Conservation (phyloP, 1,284 basidiomycete species). For the Ustilago shanxiensis region DNA sequence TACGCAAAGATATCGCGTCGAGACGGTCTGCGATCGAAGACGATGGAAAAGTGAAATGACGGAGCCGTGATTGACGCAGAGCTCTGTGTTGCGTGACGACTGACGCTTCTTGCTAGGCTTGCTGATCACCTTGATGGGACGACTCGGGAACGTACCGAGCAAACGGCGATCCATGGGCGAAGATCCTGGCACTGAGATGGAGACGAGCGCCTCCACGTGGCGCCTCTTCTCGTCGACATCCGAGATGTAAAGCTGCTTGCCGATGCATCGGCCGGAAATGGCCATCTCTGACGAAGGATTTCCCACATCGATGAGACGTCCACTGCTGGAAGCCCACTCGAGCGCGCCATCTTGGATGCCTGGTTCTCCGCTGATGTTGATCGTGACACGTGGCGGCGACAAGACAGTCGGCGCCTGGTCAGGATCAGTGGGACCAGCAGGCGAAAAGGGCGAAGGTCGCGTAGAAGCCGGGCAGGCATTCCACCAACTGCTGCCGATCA, state of each 20-base stretch:
- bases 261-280: constrained; percentile 80
- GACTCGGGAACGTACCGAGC: constrained; percentile 85
- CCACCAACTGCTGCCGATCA: constrained; percentile 97
- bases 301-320: constrained; percentile 83
- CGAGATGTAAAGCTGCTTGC: constrained; percentile 89
- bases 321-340: constrained; percentile 85
- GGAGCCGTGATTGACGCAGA: constrained; percentile 94
- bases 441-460: constrained; percentile 66
- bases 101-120: constrained; percentile 85
- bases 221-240: constrained; percentile 74
- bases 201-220: constrained; percentile 60
- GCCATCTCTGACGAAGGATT: constrained; percentile 72
- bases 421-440: constrained; percentile 13
- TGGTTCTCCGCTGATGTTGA: constrained; percentile 91
- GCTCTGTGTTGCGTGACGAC: constrained; percentile 83
- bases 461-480: constrained; percentile 67
- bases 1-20: constrained; percentile 92
- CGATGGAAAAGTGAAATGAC: constrained; percentile 96
- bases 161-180: constrained; percentile 76
- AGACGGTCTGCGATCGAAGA: constrained; percentile 78
- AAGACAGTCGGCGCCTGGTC: constrained; percentile 73
- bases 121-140: constrained; percentile 92
- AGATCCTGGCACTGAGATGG: constrained; percentile 81
- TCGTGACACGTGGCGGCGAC: constrained; percentile 84
- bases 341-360: constrained; percentile 83